Percentiles rank a stretch among this genome's conserved stretches.
These are phyloP conservation scores for Kalmanozyma brasiliensis DNA, from an alignment of 1,284 basidiomycete species.

Conservation along the genomic window DNA sequence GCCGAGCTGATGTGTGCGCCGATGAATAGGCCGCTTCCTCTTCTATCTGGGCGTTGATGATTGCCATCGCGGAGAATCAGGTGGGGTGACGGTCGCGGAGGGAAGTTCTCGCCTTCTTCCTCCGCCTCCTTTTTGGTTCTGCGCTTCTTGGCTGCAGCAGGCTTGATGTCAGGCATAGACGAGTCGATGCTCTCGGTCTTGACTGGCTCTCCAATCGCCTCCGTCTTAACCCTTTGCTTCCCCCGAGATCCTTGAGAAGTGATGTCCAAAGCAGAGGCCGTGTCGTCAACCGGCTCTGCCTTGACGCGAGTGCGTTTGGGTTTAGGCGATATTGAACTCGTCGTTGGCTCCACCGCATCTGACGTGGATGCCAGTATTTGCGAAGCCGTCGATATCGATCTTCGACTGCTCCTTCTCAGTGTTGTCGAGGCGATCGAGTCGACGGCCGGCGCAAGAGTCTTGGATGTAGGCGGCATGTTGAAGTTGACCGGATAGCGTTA, in stretches of 20 bases:
- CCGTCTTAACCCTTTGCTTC: constrained; percentile 4
- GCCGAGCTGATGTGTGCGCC: constrained; percentile 85
- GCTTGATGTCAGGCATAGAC: not conserved
- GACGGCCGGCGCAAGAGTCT: constrained; percentile 15
- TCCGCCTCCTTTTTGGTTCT: constrained; percentile 27
- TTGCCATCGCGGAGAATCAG: not conserved
- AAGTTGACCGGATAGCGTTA: not conserved
- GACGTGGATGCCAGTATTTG: not conserved
- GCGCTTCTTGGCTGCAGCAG: constrained; percentile 7
- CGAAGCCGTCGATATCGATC: constrained; percentile 6
- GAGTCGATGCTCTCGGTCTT: constrained; percentile 1
- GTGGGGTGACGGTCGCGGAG: constrained; percentile 13
- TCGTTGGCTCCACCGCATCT: not conserved
- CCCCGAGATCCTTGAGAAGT: not conserved
- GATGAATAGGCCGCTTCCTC: constrained; percentile 64
- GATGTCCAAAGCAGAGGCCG: not conserved
- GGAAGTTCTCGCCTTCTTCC: constrained; percentile 17
- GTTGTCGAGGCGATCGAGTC: constrained; percentile 4
- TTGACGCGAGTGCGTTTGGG: constrained; percentile 17
- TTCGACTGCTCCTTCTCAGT: constrained; percentile 25
- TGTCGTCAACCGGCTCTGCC: not conserved
- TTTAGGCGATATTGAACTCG: not conserved
- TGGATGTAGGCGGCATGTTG: constrained; percentile 21
- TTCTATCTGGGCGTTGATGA: constrained; percentile 6
- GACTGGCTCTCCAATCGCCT: not conserved